Conservation (phyloP, 2,329 filamentous ascomycete species). For the Colletotrichum simmondsii region DNA sequence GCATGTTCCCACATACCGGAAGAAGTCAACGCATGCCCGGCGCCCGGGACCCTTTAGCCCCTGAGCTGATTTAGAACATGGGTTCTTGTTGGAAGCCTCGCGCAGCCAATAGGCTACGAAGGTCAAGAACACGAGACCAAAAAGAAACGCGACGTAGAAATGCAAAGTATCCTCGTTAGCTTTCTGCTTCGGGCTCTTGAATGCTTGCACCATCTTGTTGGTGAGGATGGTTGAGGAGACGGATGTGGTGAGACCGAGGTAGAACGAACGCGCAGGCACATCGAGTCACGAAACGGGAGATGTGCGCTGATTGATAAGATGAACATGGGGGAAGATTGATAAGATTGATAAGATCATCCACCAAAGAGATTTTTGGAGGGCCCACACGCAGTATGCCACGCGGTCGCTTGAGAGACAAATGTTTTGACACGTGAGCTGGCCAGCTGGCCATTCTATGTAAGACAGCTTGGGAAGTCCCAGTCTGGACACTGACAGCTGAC, state of each 20-base stretch:
- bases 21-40: not conserved
- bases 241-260: not conserved
- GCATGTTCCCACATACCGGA: not conserved
- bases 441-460: not conserved
- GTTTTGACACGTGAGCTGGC: not conserved
- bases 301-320: slow-evolving; percentile 25
- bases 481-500: not conserved
- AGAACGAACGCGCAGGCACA: not conserved
- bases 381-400: not conserved
- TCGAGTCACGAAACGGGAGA: not conserved
- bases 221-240: not conserved
- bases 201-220: not conserved
- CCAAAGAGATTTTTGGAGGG: not conserved
- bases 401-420: not conserved
- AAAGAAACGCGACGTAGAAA: slow-evolving; percentile 13
- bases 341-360: not conserved
- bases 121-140: not conserved
- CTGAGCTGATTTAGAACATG: not conserved
- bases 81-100: not conserved
- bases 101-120: not conserved
- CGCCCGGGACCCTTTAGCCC: too few species aligned
- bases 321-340: not conserved
- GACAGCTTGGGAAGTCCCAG: not conserved
- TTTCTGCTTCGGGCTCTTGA: slow-evolving; percentile 1
- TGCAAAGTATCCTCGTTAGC: slow-evolving; percentile 22